Conservation (phyloP, 345 rosid species). For the Populus tremula region DNA sequence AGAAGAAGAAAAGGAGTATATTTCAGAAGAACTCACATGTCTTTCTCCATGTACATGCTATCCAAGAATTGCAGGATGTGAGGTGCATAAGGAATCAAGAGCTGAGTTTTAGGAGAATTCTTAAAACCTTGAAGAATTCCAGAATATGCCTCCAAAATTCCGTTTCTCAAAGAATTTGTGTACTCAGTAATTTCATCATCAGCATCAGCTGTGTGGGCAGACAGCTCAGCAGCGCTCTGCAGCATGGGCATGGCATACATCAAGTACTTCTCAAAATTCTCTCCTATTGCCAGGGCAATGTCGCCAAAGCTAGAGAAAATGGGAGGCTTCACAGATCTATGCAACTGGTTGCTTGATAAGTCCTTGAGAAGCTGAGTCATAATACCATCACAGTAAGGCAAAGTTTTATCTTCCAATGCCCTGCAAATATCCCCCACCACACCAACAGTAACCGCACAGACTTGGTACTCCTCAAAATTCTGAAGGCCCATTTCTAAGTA, state of each 20-base stretch:
- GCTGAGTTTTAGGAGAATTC: conserved; percentile 67
- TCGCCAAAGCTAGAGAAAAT: conserved; percentile 75
- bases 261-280: conserved; percentile 66
- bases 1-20: not conserved
- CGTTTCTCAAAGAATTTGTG: conserved; percentile 66
- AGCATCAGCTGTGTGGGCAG: conserved; percentile 54
- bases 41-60: conserved; percentile 73
- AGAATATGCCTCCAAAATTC: conserved; percentile 74
- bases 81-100: conserved; percentile 63
- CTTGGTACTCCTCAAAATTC: conserved; percentile 73
- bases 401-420: conserved; percentile 60
- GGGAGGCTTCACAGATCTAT: conserved; percentile 76
- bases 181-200: conserved; percentile 76
- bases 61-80: conserved; percentile 74
- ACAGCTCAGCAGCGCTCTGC: conserved; percentile 69
- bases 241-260: conserved; percentile 75
- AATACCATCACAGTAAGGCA: conserved; percentile 69
- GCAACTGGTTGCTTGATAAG: conserved; percentile 72
- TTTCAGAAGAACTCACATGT: conserved; percentile 48
- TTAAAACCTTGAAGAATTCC: conserved; percentile 80
- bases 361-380: conserved; percentile 82
- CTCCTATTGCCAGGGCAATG: conserved; percentile 71
- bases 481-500: conserved; percentile 77
- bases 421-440: conserved; percentile 70
- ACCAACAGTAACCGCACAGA: conserved; percentile 72